phyloP scores from a whole-genome alignment of 2,329 filamentous ascomycete genomes.

The Penicillium concentricum region DNA sequence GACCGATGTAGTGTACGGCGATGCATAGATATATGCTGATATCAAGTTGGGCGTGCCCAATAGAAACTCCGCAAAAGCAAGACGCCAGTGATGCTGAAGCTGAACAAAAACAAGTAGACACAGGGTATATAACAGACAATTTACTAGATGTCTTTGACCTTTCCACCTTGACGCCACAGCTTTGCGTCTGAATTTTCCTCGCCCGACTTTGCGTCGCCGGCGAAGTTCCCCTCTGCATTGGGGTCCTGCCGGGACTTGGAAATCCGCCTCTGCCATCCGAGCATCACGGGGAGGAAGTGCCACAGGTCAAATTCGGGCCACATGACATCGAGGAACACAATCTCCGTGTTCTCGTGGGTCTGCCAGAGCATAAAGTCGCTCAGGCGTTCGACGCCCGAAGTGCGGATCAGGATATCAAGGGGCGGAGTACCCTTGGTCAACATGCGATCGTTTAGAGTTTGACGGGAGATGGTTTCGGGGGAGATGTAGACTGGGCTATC shows the following conservation, averaged over 20 bases:
- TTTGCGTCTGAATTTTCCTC: constrained; percentile 27
- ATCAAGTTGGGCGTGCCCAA: constrained; percentile 7
- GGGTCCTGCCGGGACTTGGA: constrained; percentile 62
- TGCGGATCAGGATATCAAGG: constrained; percentile 85
- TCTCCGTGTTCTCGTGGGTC: constrained; percentile 85
- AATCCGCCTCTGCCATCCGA: constrained; percentile 80
- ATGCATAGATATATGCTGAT: constrained; percentile 6
- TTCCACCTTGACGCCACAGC: constrained; percentile 20
- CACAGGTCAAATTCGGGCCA: constrained; percentile 97
- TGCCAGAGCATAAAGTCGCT: constrained; percentile 99
- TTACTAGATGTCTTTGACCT: constrained; percentile 33
- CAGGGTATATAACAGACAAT: constrained; percentile 8
- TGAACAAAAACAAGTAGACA: constrained; percentile 10
- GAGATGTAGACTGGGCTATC: constrained; percentile 57
- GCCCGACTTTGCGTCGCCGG: constrained; percentile 49
- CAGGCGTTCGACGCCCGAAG: constrained; percentile 85
- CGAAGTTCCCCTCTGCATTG: constrained; percentile 56
- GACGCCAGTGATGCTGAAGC: constrained; percentile 23
- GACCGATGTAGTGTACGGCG: not conserved
- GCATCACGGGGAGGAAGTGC: constrained; percentile 85
- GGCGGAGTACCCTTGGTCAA: constrained; percentile 85
- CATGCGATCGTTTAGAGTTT: constrained; percentile 80
- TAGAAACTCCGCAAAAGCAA: constrained; percentile 9
- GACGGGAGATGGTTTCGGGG: constrained; percentile 80
- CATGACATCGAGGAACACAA: constrained; percentile 86